Percentiles rank a stretch among this genome's conserved stretches.
Conservation (phyloP, 2,329 filamentous ascomycete genomes). For the Cryphonectria japonica region DNA sequence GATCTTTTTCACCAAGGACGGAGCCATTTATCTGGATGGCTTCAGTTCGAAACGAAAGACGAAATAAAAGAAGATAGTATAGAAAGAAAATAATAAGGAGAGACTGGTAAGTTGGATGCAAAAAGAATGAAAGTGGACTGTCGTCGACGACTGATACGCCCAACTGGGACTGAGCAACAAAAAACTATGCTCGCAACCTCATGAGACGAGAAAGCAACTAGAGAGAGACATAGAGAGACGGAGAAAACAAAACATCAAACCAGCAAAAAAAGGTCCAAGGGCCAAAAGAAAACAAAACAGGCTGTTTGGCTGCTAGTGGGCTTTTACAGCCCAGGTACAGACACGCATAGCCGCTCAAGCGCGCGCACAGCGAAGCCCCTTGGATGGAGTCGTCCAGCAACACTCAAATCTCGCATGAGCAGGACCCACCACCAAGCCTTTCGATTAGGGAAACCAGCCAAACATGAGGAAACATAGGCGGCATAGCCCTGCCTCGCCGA, state of each 20-base stretch:
- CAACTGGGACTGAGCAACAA: slow-evolving; percentile 20
- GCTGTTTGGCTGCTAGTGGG: slow-evolving; percentile 1
- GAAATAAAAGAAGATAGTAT: background rate
- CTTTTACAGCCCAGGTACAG: background rate
- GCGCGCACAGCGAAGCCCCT: background rate
- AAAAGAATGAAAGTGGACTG: slow-evolving; percentile 20
- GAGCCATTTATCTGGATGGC: slow-evolving; percentile 22
- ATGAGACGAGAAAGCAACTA: background rate
- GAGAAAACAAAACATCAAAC: background rate
- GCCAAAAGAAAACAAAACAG: background rate
- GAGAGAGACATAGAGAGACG: background rate
- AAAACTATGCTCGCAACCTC: background rate
- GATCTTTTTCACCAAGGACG: slow-evolving; percentile 24
- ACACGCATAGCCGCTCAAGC: background rate
- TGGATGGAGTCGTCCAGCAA: slow-evolving; percentile 8
- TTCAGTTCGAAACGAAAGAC: background rate
- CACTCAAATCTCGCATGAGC: slow-evolving; percentile 16
- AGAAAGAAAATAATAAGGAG: slow-evolving; percentile 10
- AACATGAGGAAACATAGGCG: background rate
- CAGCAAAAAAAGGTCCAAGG: background rate
- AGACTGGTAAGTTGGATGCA: slow-evolving; percentile 17
- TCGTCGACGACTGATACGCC: slow-evolving; percentile 22
- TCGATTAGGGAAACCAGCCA: background rate
- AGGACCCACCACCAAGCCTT: background rate
- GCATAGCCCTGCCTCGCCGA: background rate